phyloP scores from a whole-genome alignment of 768 basidiomycete species.

The Calocybe gangraenosa region DNA sequence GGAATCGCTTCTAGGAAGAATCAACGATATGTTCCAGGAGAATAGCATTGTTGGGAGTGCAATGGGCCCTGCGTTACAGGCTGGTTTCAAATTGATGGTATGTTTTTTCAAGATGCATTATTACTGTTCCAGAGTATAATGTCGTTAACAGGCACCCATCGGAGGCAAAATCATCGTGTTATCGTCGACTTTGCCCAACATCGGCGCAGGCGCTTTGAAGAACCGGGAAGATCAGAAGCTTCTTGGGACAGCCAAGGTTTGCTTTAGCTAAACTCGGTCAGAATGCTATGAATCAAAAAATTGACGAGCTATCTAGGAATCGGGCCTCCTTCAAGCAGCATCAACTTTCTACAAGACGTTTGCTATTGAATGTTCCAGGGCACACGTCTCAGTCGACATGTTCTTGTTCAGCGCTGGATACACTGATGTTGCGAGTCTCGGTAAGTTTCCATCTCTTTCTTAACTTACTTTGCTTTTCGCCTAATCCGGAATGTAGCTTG shows the following conservation, averaged over 20 bases:
- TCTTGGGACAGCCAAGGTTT: slow-evolving; percentile 88
- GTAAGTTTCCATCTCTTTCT: slow-evolving; percentile 34
- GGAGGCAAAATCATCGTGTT: slow-evolving; percentile 93
- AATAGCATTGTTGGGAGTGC: slow-evolving; percentile 91
- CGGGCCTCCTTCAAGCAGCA: slow-evolving; percentile 86
- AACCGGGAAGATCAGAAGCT: slow-evolving; percentile 96
- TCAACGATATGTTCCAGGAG: slow-evolving; percentile 99
- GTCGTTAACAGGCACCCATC: slow-evolving; percentile 63
- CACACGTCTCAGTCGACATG: slow-evolving; percentile 98
- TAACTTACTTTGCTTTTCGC: not conserved
- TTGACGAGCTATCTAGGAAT: slow-evolving; percentile 65
- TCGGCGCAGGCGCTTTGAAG: slow-evolving; percentile 90
- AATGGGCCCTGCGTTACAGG: slow-evolving; percentile 90
- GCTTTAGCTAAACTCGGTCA: slow-evolving; percentile 2
- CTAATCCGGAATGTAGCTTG: slow-evolving; percentile 51
- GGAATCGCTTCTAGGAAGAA: slow-evolving; percentile 74
- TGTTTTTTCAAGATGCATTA: not conserved
- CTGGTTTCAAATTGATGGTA: slow-evolving; percentile 94
- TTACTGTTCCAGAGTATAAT: not conserved
- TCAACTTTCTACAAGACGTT: slow-evolving; percentile 97
- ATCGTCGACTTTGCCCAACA: slow-evolving; percentile 79
- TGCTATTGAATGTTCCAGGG: slow-evolving; percentile 95
- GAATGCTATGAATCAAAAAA: not conserved
- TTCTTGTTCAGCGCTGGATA: slow-evolving; percentile 94
- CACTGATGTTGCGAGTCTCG: slow-evolving; percentile 92